Evolutionary conservation across 2,329 filamentous ascomycete genomes (phyloP), one percentile per base, ranked within the genome.

Genomic region (Curvularia sp.): DNA sequence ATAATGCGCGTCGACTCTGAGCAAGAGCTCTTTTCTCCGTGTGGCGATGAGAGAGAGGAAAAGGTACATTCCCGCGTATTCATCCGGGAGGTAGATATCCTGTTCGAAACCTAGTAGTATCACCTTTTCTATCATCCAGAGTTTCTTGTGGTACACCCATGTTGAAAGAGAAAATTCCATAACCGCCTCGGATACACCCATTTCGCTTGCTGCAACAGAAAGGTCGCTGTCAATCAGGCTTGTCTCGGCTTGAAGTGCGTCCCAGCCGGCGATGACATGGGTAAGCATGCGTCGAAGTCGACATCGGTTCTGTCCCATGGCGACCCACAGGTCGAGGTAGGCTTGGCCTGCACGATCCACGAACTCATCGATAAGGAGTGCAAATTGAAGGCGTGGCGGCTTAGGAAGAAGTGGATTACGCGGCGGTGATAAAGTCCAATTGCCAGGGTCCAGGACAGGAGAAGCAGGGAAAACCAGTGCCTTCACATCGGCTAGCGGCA

Each of bases 41-140:
- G 63, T 63, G 0, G 69, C 59, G 24, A 78, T 69, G 41, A 64
- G 58, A 1, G 59, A 64, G 2, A 78, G 70, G 62, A 75, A 80
- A 88, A 90, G 95, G 76, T 98, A 98, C 90, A 97, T 96, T 24
- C 87, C 88, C 0, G 88, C 85, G 9, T 95, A 83, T 75, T 99
- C 95, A 74, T 96, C 90, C 0, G 88, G 84, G 53, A 94, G 88
- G 76, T 98, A 98, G 9, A 97, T 86, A 43, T 94, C 89, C 12
- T 97, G 88, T 77, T 99, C 95, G 75, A 99, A 98, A 12, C 96
- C 95, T 31, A 97, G 86, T 72, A 97, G 91, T 15, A 97, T 84
- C 46, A 96, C 89, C 82, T 88, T 90, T 73, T 94, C 89, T 84
- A 97, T 92, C 70, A 94, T 87, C 30, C 86, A 86, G n/a, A 97